A percentile compares a stretch with the other conserved stretches of the same genome.
Evolutionary conservation across 1,284 basidiomycete species (phyloP).

Genomic region (Puccinia novopanici): DNA sequence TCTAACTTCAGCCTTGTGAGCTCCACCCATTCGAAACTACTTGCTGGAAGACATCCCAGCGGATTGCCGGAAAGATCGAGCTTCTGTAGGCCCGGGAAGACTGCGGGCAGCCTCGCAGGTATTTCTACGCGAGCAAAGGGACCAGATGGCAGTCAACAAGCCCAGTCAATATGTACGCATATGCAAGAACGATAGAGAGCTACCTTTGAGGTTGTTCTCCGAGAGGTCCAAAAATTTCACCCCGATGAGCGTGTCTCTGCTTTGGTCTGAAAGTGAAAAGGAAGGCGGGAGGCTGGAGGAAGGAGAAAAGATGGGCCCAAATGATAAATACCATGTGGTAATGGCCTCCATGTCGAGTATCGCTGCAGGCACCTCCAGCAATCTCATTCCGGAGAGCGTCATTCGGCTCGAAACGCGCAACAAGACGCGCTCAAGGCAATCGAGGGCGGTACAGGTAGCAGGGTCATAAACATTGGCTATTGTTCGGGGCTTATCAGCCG

Average conservation of each 20-base stretch:
- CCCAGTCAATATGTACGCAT: too few species aligned
- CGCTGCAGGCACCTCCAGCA: not conserved
- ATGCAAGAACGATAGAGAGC: not conserved
- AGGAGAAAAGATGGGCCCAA: not conserved
- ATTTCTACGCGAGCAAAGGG: not conserved
- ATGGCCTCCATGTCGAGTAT: not conserved
- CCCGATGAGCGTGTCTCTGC: not conserved
- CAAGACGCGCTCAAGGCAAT: conserved; percentile 1
- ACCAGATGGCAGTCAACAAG: not conserved
- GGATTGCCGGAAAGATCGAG: conserved; percentile 12
- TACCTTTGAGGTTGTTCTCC: conserved; percentile 6
- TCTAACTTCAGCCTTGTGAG: not conserved
- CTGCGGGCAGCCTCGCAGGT: not conserved
- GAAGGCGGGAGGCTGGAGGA: not conserved
- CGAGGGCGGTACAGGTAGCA: not conserved
- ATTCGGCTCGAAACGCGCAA: not conserved
- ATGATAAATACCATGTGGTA: conserved; percentile 12
- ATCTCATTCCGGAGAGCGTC: not conserved
- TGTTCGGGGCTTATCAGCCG: not conserved
- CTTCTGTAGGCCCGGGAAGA: not conserved
- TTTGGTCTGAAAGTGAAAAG: not conserved
- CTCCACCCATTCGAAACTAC: not conserved
- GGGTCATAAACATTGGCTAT: not conserved
- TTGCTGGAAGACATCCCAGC: conserved; percentile 3
- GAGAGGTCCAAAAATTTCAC: conserved; percentile 17